Conservation (phyloP, 768 basidiomycete species). For the Xerocomellus amylosporus region DNA sequence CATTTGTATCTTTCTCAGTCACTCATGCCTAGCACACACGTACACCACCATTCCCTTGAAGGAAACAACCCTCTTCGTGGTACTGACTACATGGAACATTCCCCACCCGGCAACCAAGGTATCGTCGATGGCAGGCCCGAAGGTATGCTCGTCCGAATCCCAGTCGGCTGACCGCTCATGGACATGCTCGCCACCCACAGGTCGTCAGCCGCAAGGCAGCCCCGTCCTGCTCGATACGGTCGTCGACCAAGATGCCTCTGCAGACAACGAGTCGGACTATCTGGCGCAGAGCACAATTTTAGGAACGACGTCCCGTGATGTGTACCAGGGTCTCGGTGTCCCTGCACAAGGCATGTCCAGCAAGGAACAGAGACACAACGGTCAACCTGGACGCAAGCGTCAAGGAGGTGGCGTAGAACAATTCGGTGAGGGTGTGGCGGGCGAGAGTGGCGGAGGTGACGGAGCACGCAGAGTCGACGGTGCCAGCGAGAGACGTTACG, state of each 20-base stretch:
- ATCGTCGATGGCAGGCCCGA: constrained; percentile 22
- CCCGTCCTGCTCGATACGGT: constrained; percentile 28
- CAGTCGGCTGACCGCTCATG: background rate
- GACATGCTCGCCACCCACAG: background rate
- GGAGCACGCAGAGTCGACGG: constrained; percentile 1
- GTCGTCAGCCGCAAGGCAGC: constrained; percentile 13
- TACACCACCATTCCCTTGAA: constrained; percentile 20
- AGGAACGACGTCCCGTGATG: constrained; percentile 36
- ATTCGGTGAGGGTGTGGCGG: constrained; percentile 7
- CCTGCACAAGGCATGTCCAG: constrained; percentile 35
- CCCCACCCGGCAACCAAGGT: constrained; percentile 12
- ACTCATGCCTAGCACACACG: constrained; percentile 12
- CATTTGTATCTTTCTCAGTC: background rate
- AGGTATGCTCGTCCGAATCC: background rate
- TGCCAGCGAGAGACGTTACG: constrained; percentile 6
- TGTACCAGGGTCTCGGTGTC: constrained; percentile 30
- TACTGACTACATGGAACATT: constrained; percentile 15
- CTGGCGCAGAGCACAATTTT: constrained; percentile 22
- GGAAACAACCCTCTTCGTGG: constrained; percentile 17
- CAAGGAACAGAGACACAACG: constrained; percentile 36
- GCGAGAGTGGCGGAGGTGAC: background rate
- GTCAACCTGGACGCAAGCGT: constrained; percentile 30
- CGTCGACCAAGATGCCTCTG: constrained; percentile 33
- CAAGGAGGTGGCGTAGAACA: constrained; percentile 20
- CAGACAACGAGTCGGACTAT: constrained; percentile 12